Base-by-base conservation (phyloP, 768 basidiomycete genomes). In the Termitomyces sp. region DNA sequence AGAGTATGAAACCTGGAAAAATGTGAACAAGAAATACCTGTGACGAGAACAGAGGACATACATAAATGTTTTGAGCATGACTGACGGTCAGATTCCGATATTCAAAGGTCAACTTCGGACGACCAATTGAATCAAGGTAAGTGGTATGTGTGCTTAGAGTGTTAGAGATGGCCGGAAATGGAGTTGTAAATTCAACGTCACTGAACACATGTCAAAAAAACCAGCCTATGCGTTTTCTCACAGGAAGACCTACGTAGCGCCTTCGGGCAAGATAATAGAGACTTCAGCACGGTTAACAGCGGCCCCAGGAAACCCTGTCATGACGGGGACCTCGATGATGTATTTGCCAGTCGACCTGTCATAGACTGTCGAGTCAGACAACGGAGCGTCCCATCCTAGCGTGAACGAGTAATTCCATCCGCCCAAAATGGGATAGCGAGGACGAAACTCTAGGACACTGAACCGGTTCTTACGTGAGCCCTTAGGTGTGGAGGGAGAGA, bases 321-420 rank as follows among this genome's bases (percentile, higher is more conserved):
- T 81, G 66, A 98, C 83, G 30, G 96, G 96, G 21, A 99, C 79
- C 55, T 85, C 83, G 39, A 93, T 79, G 17, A 88, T 77, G 66
- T 94, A 87, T 61, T 77, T 81, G 32, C 85, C 84, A 21, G 76
- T 83, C 45, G 73, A 73, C 51, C 73, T 77, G 62, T 91, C 84
- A 63, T 82, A 89, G 57, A 78, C 79, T 16, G 81, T 83, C 10
- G 83, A 85, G 67, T 92, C 83, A n/a, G 73, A 80, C 46, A 94
- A 79, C 28, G 88, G 88, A n/a, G 90, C 79, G 63, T 98, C 94
- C 81, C 90, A 99, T 2, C 97, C 97, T 3, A 98, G 77, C 5
- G 92, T 94, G 74, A 95, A 98, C 42, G 78, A 85, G 70, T 96
- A 98, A 67, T 97, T 98, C 97, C 97, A 99, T 42, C 96, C 94